Evolutionary conservation across 2,329 filamentous ascomycete species (phyloP).

Genomic region (Penicillium sp.): DNA sequence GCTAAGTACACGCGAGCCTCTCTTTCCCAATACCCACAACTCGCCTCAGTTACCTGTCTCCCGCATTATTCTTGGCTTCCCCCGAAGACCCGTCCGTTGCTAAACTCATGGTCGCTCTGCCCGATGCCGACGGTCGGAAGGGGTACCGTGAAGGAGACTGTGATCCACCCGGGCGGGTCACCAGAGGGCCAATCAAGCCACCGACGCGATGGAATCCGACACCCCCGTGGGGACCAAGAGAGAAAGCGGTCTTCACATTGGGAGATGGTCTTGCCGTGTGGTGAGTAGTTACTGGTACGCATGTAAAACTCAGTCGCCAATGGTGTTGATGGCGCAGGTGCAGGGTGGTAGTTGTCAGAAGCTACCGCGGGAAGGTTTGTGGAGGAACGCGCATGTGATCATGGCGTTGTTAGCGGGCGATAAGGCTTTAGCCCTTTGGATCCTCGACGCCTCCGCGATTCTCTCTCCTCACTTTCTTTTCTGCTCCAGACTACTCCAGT

Average conservation of each 20-base stretch:
- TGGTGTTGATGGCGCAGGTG: neutral
- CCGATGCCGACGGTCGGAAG: conserved; percentile 1
- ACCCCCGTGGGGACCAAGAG: conserved; percentile 1
- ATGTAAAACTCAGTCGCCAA: neutral
- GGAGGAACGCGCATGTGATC: neutral
- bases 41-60: neutral
- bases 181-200: conserved; percentile 2
- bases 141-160: neutral
- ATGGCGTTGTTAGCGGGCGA: neutral
- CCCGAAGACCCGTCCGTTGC: neutral
- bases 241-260: conserved; percentile 1
- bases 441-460: conserved; percentile 1
- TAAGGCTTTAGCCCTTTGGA: neutral
- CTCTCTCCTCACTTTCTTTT: neutral
- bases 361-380: neutral
- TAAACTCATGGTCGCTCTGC: neutral
- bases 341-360: conserved; percentile 1
- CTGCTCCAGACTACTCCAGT: too few species aligned
- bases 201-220: conserved; percentile 4
- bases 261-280: neutral
- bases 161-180: conserved; percentile 1
- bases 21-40: neutral
- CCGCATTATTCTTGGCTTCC: neutral
- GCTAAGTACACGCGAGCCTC: neutral
- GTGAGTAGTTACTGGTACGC: neutral